These are phyloP conservation scores for Kewa caespitosa DNA, from an alignment of 179 eudicot species.

Conservation along the genomic window DNA sequence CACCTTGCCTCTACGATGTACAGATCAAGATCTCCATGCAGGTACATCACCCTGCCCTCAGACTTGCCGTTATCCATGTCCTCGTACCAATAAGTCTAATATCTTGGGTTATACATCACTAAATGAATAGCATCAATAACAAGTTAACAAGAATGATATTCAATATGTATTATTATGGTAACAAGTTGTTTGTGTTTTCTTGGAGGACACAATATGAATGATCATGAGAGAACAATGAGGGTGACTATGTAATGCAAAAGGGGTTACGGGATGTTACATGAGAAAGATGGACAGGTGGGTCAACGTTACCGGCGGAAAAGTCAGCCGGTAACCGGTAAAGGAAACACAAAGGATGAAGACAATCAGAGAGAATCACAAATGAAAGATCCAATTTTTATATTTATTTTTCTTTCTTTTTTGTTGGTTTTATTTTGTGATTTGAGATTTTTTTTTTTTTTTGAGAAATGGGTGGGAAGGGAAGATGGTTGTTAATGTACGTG, in stretches of 20 bases:
- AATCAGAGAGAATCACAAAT: background rate
- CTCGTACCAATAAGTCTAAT: too few relatives aligned
- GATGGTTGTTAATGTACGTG: background rate
- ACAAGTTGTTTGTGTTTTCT: background rate
- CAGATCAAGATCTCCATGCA: constrained; percentile 80
- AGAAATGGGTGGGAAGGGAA: background rate
- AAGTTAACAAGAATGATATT: too few relatives aligned
- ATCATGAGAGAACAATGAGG: too few relatives aligned
- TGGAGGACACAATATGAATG: background rate
- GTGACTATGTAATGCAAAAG: too few relatives aligned
- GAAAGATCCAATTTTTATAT: too few relatives aligned
- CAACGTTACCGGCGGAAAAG: constrained; percentile 6
- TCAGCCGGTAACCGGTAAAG: constrained; percentile 26
- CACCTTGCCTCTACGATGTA: constrained; percentile 62
- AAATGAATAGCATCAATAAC: too few relatives aligned
- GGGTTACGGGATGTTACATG: background rate
- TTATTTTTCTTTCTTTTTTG: too few relatives aligned
- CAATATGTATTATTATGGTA: too few relatives aligned
- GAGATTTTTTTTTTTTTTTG: background rate
- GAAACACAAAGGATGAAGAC: background rate
- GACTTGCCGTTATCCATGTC: background rate
- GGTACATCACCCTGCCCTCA: constrained; percentile 26
- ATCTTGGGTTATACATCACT: too few relatives aligned
- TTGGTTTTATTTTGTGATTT: too few relatives aligned
- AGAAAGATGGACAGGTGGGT: background rate